Evolutionary conservation across 2,329 filamentous ascomycete species (phyloP), one percentile per base, ranked within the genome.

Genomic region (Metarhizium guizhouense): DNA sequence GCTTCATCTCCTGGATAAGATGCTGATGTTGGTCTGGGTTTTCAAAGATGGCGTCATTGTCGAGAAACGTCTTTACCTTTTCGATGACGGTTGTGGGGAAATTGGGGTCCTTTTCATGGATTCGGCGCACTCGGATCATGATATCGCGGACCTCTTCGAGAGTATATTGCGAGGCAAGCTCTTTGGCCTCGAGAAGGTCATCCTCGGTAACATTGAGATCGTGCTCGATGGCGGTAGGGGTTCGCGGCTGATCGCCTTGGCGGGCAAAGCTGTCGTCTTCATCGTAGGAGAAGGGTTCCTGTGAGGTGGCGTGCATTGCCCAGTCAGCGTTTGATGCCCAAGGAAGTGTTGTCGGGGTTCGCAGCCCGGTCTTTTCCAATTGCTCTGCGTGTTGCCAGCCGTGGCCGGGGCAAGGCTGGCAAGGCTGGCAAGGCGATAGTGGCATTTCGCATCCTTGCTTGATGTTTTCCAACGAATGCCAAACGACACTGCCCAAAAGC

Each of bases 1-100:
- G 68, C 63, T 79, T 81, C 75, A 81, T 80, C 66, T 79, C 76
- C 54, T 74, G 70, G 50, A 81, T 77, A 25, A 79, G 63, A 11
- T 75, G 69, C 57, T 73, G 68, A 58, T 81, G 70, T 59, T 76
- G 73, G 45, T 78, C 73, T 18, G 76, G 76, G 32, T 74, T 68
- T 54, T 54, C 67, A 59, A 76, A 73, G 38, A 78, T 61, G 47
- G 73, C 68, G 5, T 76, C 70, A 56, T 78, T 76, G 14, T 67
- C 75, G 38, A 75, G 67, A 51, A 75, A 75, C 16, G 66, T 63
- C 57, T 68, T 66, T 55, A 75, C 74, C 63, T 73, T 74, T 38
- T 69, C 64, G 25, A 75, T 68, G 25, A 74, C 68, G 13, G 60
- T 59, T 2, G 68, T 62, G 8, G 73, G 73, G 47, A 75, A 75